Percentiles rank a stretch among this genome's conserved stretches.
Evolutionary conservation across 805 yeast genomes (phyloP).

Genomic region (Candida nonsorbophila): DNA sequence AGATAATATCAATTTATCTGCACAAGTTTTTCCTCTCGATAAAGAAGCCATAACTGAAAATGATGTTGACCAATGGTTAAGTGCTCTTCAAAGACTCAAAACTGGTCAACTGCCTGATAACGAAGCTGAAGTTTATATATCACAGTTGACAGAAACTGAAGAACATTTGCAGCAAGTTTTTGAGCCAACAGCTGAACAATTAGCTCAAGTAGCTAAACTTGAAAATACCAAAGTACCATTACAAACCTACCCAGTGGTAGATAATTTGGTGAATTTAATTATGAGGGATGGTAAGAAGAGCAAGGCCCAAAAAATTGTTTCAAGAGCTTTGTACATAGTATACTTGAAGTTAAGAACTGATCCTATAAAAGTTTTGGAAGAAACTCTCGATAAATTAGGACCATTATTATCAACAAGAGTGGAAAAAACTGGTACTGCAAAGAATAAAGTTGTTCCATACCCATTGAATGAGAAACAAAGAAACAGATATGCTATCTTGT

Average conservation of each 20-base stretch:
- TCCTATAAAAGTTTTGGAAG: constrained; percentile 72
- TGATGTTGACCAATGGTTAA: constrained; percentile 44
- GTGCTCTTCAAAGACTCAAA: constrained; percentile 37
- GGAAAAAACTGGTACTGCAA: constrained; percentile 80
- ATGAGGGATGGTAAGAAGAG: constrained; percentile 92
- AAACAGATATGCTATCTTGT: constrained; percentile 76
- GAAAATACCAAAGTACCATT: constrained; percentile 53
- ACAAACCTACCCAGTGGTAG: constrained; percentile 63
- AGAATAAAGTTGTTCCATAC: constrained; percentile 72
- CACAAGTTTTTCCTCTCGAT: constrained; percentile 34
- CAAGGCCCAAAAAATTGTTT: constrained; percentile 65
- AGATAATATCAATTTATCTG: too few species aligned
- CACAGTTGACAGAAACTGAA: constrained; percentile 34
- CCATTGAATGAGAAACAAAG: constrained; percentile 83
- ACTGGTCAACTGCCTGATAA: constrained; percentile 24
- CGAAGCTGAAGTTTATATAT: constrained; percentile 32
- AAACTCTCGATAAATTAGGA: constrained; percentile 72
- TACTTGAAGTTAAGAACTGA: constrained; percentile 69
- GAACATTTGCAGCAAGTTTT: constrained; percentile 32
- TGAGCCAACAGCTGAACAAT: constrained; percentile 62
- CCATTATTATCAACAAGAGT: constrained; percentile 79
- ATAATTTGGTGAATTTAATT: constrained; percentile 75
- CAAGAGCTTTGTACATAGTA: constrained; percentile 75
- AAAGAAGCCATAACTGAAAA: constrained; percentile 31
- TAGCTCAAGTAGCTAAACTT: constrained; percentile 48